A percentile compares a stretch with the other conserved stretches of the same genome.
Conservation (phyloP, 2,329 filamentous ascomycete genomes). For the Ceratocystis harringtonii region DNA sequence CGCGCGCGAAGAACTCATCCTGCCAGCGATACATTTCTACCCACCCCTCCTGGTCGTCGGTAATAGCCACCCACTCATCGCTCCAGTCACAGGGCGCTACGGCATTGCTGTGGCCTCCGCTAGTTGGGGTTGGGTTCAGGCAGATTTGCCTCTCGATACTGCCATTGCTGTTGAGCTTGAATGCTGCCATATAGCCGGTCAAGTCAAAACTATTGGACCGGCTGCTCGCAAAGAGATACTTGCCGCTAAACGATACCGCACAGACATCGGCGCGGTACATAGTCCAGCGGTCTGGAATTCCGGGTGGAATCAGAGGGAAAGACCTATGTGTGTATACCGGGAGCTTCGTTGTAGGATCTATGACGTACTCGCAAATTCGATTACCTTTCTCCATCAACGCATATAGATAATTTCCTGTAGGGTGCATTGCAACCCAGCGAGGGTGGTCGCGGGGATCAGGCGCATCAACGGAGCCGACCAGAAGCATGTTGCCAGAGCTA, state of each 20-base stretch:
- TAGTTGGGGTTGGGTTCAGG: conserved; percentile 71
- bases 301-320: conserved; percentile 68
- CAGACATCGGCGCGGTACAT: conserved; percentile 82
- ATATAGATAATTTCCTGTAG: conserved; percentile 64
- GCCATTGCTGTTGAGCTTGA: conserved; percentile 53
- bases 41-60: conserved; percentile 76
- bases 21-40: conserved; percentile 80
- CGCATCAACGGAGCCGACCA: conserved; percentile 59
- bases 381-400: conserved; percentile 85
- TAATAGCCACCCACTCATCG: conserved; percentile 81
- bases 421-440: conserved; percentile 76
- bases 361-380: conserved; percentile 63
- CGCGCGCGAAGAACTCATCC: conserved; percentile 63
- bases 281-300: conserved; percentile 37
- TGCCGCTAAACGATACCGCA: conserved; percentile 49
- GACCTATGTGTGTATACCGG: conserved; percentile 64
- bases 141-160: conserved; percentile 64
- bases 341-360: conserved; percentile 57
- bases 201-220: conserved; percentile 60
- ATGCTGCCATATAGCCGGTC: conserved; percentile 71
- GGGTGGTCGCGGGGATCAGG: conserved; percentile 62
- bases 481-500: conserved; percentile 44
- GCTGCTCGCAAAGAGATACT: conserved; percentile 73
- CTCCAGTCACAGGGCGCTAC: conserved; percentile 71
- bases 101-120: conserved; percentile 76